A percentile compares a stretch with the other conserved stretches of the same genome.
Conservation (phyloP, 331 rosid genomes). For the Cydonia oblonga region DNA sequence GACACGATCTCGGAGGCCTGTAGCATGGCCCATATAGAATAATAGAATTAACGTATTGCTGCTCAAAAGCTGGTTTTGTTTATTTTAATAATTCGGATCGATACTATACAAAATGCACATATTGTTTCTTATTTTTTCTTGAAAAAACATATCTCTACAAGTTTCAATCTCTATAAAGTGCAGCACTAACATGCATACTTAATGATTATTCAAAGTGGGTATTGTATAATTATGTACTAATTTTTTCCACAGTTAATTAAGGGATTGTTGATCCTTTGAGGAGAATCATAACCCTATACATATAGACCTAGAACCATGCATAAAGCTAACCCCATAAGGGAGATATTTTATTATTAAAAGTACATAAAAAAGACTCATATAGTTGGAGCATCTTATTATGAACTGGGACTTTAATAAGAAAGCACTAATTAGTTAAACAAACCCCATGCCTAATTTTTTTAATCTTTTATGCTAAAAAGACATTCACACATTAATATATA, state of each 20-base stretch:
- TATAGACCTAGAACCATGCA: too few relatives aligned
- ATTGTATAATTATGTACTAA: not conserved
- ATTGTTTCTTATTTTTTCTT: not conserved
- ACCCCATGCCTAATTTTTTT: constrained; percentile 11
- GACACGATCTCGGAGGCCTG: not conserved
- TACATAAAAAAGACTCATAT: not conserved
- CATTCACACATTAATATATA: constrained; percentile 9
- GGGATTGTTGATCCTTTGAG: too few relatives aligned
- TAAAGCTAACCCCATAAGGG: too few relatives aligned
- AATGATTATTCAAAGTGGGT: not conserved
- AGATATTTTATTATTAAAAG: not conserved
- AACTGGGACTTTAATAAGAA: constrained; percentile 27
- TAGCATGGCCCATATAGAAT: not conserved
- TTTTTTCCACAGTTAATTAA: not conserved
- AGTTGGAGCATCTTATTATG: constrained; percentile 28
- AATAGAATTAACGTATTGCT: not conserved
- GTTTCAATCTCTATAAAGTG: not conserved
- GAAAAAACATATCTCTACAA: not conserved
- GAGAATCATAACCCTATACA: constrained; percentile 9
- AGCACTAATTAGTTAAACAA: constrained; percentile 3
- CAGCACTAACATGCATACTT: not conserved
- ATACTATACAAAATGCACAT: not conserved
- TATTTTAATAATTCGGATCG: not conserved
- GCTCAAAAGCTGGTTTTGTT: not conserved
- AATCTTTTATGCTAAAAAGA: constrained; percentile 24